phyloP scores from a whole-genome alignment of 495 filamentous ascomycete genomes.

The Chaetomium tenue region DNA sequence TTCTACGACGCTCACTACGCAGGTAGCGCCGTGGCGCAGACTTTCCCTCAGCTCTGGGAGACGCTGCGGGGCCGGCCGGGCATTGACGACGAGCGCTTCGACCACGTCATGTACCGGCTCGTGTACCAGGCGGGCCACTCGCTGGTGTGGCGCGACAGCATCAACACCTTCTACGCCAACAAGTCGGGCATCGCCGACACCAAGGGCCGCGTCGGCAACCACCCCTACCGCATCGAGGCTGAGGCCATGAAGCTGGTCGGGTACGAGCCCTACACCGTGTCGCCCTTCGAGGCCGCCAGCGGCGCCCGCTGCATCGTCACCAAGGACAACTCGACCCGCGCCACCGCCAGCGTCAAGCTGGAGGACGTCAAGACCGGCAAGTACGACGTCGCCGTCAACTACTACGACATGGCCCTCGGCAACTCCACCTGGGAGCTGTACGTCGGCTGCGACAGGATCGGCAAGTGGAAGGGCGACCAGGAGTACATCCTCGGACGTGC shows the following conservation, averaged over 20 bases:
- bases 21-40: slow-evolving; percentile 59
- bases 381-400: slow-evolving; percentile 65
- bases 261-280: slow-evolving; percentile 52
- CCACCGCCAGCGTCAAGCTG: slow-evolving; percentile 50
- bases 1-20: slow-evolving; percentile 71
- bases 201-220: slow-evolving; percentile 52
- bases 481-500: slow-evolving; percentile 58
- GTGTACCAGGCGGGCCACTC: slow-evolving; percentile 67
- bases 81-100: slow-evolving; percentile 61
- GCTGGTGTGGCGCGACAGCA: slow-evolving; percentile 66
- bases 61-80: slow-evolving; percentile 46
- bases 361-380: slow-evolving; percentile 47
- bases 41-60: slow-evolving; percentile 55
- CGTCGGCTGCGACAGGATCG: slow-evolving; percentile 52
- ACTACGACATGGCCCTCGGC: slow-evolving; percentile 61
- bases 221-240: slow-evolving; percentile 64
- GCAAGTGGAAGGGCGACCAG: slow-evolving; percentile 57
- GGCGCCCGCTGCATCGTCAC: slow-evolving; percentile 29
- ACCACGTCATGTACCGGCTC: slow-evolving; percentile 56
- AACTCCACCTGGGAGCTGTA: slow-evolving; percentile 45
- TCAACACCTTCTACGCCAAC: slow-evolving; percentile 60
- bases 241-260: slow-evolving; percentile 59
- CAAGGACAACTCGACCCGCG: slow-evolving; percentile 45
- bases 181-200: slow-evolving; percentile 59
- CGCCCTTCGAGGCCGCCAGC: slow-evolving; percentile 57